phyloP scores from a whole-genome alignment of 2,329 filamentous ascomycete species.

The Alternaria metachromatica region DNA sequence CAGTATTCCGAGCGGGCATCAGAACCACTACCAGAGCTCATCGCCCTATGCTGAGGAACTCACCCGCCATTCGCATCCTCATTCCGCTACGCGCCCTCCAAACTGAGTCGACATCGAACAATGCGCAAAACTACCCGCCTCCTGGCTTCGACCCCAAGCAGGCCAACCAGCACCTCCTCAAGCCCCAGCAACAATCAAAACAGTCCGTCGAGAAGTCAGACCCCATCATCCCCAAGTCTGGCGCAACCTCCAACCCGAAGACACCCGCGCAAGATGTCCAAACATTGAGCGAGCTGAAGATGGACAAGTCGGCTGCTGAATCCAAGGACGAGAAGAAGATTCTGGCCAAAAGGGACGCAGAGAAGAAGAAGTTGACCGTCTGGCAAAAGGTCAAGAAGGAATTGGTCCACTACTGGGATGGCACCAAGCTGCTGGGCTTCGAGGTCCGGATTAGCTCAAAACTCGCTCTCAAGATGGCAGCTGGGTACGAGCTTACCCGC shows the following conservation, averaged over 20 bases:
- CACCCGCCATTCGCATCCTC: slow-evolving; percentile 65
- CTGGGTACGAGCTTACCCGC: slow-evolving; percentile 93
- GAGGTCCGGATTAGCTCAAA: slow-evolving; percentile 93
- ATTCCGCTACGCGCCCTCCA: slow-evolving; percentile 61
- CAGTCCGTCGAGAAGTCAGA: slow-evolving; percentile 35
- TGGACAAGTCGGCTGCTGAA: slow-evolving; percentile 61
- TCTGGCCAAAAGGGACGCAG: slow-evolving; percentile 66
- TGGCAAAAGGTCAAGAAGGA: slow-evolving; percentile 97
- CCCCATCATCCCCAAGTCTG: slow-evolving; percentile 45
- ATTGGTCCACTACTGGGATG: slow-evolving; percentile 94
- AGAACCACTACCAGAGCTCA: slow-evolving; percentile 51
- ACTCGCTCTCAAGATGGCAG: slow-evolving; percentile 94
- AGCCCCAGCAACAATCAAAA: slow-evolving; percentile 39
- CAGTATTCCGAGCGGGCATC: slow-evolving; percentile 54
- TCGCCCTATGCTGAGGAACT: slow-evolving; percentile 55
- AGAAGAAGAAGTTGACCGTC: slow-evolving; percentile 84
- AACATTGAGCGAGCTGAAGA: slow-evolving; percentile 68
- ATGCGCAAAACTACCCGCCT: slow-evolving; percentile 69
- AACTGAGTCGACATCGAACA: slow-evolving; percentile 62
- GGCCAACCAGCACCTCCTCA: slow-evolving; percentile 81
- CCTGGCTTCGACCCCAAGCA: slow-evolving; percentile 90
- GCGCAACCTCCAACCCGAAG: slow-evolving; percentile 55
- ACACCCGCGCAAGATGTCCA: slow-evolving; percentile 55
- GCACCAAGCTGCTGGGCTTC: slow-evolving; percentile 89
- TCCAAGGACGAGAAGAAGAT: slow-evolving; percentile 62